Base-by-base conservation (phyloP, 257 asterid species). In the Cordia subcordata region DNA sequence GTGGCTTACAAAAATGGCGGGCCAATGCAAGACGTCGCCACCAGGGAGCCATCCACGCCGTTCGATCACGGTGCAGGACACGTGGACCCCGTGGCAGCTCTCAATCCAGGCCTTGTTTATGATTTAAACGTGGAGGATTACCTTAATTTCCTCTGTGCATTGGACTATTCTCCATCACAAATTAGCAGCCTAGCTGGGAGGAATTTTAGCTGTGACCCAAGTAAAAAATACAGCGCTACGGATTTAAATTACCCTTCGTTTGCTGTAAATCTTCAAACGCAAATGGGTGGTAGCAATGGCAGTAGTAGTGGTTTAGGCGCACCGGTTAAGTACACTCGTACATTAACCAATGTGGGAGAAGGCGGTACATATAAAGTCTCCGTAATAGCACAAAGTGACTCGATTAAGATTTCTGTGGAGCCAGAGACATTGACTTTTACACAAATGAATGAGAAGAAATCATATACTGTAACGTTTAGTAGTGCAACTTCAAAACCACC, bases 201-300 rank as follows among this genome's bases (percentile, higher is more conserved):
- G 44, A 88, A 86, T 55, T 86, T 58, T 71, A 93, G 63, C 33
- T 89, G 99, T 19, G 91, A 46, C 23, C 42, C 77, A 15, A 67
- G 67, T 14, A 84, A 79, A 55, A 68, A 42, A 8, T 81, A 79
- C 82, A 84, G 86, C 46, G 75, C 86, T 42, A 77, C 77, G 32
- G 78, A 92, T 81, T 79, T 92, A 46, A 92, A 92, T 44, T 92
- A 92, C 88, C 99, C 96, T 49, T 92, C 96, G 0, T 88, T 92
- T 63, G 84, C 96, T 0, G 79, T 93, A 27, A 17, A 80, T 6
- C 72, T 81, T 5, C 68, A 62, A 14, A 62, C 82, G 3, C 64
- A 64, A 49, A 58, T 60, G 32, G 62, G 74, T 27, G 66, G 76
- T 22, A 27, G 35, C 6, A 6, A 6, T 12, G 62, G 59, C 5